phyloP scores from a whole-genome alignment of 139 green algal species.

The Mychonastes homosphaera region DNA sequence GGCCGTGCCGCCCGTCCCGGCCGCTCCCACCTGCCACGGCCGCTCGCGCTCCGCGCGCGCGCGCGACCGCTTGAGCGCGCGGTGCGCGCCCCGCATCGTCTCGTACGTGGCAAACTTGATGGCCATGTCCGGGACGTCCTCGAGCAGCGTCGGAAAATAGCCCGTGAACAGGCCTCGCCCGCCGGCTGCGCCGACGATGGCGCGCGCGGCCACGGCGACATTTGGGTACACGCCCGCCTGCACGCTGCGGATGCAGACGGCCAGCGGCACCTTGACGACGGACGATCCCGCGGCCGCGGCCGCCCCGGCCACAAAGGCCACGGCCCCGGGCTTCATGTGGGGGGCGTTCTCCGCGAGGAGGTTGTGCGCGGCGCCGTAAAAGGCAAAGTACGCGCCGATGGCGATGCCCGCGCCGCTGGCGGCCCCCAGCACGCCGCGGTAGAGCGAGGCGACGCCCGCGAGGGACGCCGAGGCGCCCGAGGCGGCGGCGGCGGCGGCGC shows the following conservation, averaged over 20 bases:
- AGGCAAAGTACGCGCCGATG: conserved; percentile 91
- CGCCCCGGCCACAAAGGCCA: conserved; percentile 66
- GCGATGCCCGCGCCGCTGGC: conserved; percentile 83
- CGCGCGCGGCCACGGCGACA: conserved; percentile 38
- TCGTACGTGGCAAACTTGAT: conserved; percentile 83
- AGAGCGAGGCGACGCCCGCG: conserved; percentile 44
- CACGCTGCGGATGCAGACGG: conserved; percentile 75
- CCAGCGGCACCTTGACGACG: conserved; percentile 74
- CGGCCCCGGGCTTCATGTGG: conserved; percentile 25
- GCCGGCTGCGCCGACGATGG: conserved; percentile 50
- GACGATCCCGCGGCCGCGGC: conserved; percentile 60
- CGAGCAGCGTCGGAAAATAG: conserved; percentile 69
- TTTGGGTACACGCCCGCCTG: conserved; percentile 74
- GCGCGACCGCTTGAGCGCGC: not conserved
- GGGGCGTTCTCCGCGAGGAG: conserved; percentile 32
- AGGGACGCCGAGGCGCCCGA: conserved; percentile 13
- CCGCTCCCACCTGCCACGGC: too few species aligned
- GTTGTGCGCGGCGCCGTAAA: conserved; percentile 69
- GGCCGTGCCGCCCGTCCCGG: too few species aligned
- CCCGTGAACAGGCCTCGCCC: conserved; percentile 65
- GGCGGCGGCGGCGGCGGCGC: not conserved
- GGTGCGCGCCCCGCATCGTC: conserved; percentile 52
- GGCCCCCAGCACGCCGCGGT: conserved; percentile 76
- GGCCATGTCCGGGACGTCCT: conserved; percentile 83
- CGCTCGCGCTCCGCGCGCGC: too few species aligned